Evolutionary conservation across 768 basidiomycete species (phyloP), one percentile per base, ranked within the genome.

Genomic region (Pisolithus tinctorius): DNA sequence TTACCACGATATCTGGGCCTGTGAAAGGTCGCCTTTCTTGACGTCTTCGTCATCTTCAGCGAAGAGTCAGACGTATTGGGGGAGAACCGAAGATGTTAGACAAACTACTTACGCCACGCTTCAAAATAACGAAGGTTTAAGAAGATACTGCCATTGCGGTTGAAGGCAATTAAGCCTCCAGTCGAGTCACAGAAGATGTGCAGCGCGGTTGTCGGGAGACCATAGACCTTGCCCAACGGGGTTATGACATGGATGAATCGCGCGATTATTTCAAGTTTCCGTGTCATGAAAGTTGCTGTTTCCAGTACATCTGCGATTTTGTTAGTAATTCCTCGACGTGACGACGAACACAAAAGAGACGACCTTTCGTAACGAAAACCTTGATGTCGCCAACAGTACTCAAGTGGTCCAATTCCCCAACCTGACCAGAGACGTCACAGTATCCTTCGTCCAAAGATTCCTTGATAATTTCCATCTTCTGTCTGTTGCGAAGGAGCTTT

Each of bases 101-200:
- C 39, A 16, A 36, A 36, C 25, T n/a, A 77, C 86, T 73, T 66
- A 93, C 88, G 93, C 89, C 90, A 93, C 46, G 84, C 79, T 61
- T 88, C 78, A 54, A 81, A 93, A 64, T 85, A 95, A 20, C 93
- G 77, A 23, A 92, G 69, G 63, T 96, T 98, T 52, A 96, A 68
- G 68, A 92, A 98, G 14, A 98, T 75, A 52, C 86, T 88, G 3
- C 88, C 92, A 45, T 82, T 82, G 26, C 93, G 75, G 65, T 97
- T 99, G 74, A 99, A 98, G 1, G 93, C 96, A 49, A 98, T 95
- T 11, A 88, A 69, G 1, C 83, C 84, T 1, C 95, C 94, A 4
- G 72, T 70, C 20, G 75, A 63, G 62, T 98, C 94, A 67, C 83
- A 86, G 65, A 98, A 98, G 5, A 99, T 77, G 59, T 95, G 90